Evolutionary conservation across 306 rosid genomes (phyloP).

Genomic region (Leucaena leucocephala): DNA sequence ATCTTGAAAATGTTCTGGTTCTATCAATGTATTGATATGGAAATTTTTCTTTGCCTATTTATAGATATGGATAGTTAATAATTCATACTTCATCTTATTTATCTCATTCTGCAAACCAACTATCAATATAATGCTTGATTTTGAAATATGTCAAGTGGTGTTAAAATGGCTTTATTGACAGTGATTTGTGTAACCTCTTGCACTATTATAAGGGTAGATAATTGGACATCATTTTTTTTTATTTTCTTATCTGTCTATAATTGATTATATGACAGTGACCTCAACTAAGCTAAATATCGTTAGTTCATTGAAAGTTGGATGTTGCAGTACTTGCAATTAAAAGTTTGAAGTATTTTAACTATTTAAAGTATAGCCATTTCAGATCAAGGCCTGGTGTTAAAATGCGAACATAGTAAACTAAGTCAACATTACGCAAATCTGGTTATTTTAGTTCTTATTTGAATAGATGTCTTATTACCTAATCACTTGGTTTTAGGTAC

Average conservation of each 20-base stretch:
- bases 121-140: not conserved
- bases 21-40: not conserved
- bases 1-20: not conserved
- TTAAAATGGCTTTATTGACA: not conserved
- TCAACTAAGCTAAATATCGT: not conserved
- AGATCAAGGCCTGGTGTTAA: not conserved
- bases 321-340: not conserved
- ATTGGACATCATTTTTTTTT: not conserved
- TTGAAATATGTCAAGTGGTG: not conserved
- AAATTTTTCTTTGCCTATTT: not conserved
- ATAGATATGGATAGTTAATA: not conserved
- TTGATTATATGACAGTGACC: not conserved
- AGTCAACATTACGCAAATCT: not conserved
- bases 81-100: not conserved
- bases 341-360: not conserved
- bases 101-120: not conserved
- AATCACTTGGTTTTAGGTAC: not conserved
- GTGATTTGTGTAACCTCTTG: not conserved
- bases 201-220: not conserved
- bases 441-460: not conserved
- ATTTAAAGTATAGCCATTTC: not conserved
- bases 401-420: not conserved
- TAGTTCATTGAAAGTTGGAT: not conserved
- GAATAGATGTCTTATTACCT: not conserved
- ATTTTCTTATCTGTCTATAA: not conserved